Base-by-base conservation (phyloP, 1,139 yeast genomes). In the Blastobotrys elegans region DNA sequence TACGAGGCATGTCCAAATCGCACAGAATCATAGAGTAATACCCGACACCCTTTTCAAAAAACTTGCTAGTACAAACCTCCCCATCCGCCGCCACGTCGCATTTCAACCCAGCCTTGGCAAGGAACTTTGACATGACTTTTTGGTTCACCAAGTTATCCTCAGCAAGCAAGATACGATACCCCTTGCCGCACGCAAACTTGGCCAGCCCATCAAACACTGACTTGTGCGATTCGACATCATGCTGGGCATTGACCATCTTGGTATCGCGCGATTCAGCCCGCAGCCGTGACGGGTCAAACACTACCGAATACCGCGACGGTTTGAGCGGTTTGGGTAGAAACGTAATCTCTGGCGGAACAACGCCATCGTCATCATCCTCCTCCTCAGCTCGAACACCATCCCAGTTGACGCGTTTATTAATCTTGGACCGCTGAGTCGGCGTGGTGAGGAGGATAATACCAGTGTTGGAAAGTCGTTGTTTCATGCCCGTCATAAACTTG, bases 81-180 rank as follows among this genome's bases (percentile, higher is more conserved):
- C 94, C 92, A 62, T 84, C 85, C 52, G 82, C 84, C 10, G 84
- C 90, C 50, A 84, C 87, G 50, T 77, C 80, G 14, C 84, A 85
- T 49, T 72, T 71, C 57, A 84, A 85, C 0, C 90, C 92, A 55
- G 84, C 84, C 58, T 84, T 82, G 59, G 80, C 83, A 55, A 84
- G 46, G 46, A 88, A 87, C 57, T 95, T 68, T 60, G 76, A 78
- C 56, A 87, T 84, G 26, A 88, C 96, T 64, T 88, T 95, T 64
- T 88, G 96, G 59, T 88, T 88, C 4, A 88, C 95, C 59, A 78
- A 71, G 57, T 88, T 88, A 60, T 88, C 96, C 61, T 88, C 96
- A 1, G 96, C 96, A 18, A 88, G 86, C 50, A 88, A 70, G 24
- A 88, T 78, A 43, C 73, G 56, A 31, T 64, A 50, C 68, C 70